Conservation (phyloP, 345 rosid species). For the Jatropha curcas region DNA sequence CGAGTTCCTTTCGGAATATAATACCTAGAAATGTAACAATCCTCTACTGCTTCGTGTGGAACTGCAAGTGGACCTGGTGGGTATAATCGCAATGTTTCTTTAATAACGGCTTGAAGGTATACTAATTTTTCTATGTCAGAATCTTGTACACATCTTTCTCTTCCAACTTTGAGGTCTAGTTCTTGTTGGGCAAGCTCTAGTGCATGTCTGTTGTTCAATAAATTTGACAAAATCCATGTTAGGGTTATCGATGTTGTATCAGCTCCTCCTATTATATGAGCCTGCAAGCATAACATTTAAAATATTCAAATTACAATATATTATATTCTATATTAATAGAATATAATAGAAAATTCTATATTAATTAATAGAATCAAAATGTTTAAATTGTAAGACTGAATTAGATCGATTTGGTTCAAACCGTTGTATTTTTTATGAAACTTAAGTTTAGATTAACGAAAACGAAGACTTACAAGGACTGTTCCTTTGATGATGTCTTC, state of each 20-base stretch:
- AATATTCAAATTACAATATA: too few species aligned
- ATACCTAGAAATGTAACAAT: slow-evolving; percentile 6
- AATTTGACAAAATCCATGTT: slow-evolving; percentile 45
- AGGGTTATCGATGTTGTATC: slow-evolving; percentile 43
- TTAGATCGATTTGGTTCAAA: too few species aligned
- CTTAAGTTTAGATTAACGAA: too few species aligned
- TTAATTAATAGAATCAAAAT: too few species aligned
- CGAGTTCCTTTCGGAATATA: slow-evolving; percentile 24
- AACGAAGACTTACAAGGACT: slow-evolving; percentile 14
- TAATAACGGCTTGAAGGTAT: slow-evolving; percentile 32
- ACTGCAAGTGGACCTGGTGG: slow-evolving; percentile 23
- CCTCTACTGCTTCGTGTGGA: slow-evolving; percentile 19
- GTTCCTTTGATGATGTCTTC: slow-evolving; percentile 29
- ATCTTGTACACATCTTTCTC: slow-evolving; percentile 27
- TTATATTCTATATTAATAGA: too few species aligned
- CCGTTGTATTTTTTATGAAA: too few species aligned
- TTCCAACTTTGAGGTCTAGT: slow-evolving; percentile 30
- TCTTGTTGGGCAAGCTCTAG: slow-evolving; percentile 44
- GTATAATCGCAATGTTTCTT: slow-evolving; percentile 26
- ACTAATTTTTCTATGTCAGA: slow-evolving; percentile 38
- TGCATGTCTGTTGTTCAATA: slow-evolving; percentile 35
- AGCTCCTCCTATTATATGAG: slow-evolving; percentile 47
- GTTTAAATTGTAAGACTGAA: too few species aligned
- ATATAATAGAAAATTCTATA: too few species aligned
- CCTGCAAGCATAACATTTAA: slow-evolving; percentile 27